phyloP scores from a whole-genome alignment of 495 filamentous ascomycete species.

The Neurospora cerealis region DNA sequence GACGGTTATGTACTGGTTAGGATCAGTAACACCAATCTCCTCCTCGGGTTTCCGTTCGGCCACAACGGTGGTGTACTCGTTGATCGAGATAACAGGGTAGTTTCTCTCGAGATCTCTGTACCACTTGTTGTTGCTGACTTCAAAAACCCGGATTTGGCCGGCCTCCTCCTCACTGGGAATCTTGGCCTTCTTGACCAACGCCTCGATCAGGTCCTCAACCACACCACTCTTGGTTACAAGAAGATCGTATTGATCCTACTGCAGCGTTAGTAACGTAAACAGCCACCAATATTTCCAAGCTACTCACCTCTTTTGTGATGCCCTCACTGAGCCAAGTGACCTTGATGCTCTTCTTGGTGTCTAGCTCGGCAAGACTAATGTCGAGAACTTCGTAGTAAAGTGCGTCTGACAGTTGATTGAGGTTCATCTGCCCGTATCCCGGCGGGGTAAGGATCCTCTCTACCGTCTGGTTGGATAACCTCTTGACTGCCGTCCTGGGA shows the following conservation, averaged over 20 bases:
- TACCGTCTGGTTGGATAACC: constrained; percentile 52
- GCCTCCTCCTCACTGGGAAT: constrained; percentile 60
- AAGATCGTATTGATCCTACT: constrained; percentile 63
- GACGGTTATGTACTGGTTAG: constrained; percentile 56
- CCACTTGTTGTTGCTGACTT: constrained; percentile 67
- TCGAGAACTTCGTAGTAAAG: constrained; percentile 90
- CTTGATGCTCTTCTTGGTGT: constrained; percentile 78
- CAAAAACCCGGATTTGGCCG: constrained; percentile 62
- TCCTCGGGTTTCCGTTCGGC: constrained; percentile 77
- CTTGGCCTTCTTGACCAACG: constrained; percentile 68
- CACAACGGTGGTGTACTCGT: constrained; percentile 75
- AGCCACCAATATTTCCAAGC: constrained; percentile 74
- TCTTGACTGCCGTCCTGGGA: constrained; percentile 66
- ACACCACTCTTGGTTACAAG: constrained; percentile 75
- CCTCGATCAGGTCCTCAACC: constrained; percentile 63
- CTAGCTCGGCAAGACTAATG: constrained; percentile 83
- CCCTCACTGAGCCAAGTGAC: constrained; percentile 82
- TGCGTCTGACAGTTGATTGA: constrained; percentile 60
- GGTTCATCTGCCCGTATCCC: constrained; percentile 38
- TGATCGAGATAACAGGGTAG: constrained; percentile 59
- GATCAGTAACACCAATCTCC: constrained; percentile 48
- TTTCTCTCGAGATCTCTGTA: constrained; percentile 59
- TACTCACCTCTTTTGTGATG: constrained; percentile 71
- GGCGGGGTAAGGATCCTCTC: constrained; percentile 60
- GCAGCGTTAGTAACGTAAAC: constrained; percentile 16